These are phyloP conservation scores for Podosphaera aphanis DNA, from an alignment of 2,329 filamentous ascomycete genomes.

Conservation along the genomic window DNA sequence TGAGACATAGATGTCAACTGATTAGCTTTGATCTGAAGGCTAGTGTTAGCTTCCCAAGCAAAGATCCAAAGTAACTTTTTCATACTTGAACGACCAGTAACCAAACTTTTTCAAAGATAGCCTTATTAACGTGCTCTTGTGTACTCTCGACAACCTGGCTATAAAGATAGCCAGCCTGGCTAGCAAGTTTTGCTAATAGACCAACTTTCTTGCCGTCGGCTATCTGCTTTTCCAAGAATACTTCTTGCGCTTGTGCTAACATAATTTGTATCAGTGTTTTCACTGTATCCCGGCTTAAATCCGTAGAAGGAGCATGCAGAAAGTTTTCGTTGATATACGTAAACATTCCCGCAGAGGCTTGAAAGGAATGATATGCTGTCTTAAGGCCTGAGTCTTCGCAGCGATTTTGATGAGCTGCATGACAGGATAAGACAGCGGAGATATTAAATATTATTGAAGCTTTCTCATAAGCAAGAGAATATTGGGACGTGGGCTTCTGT, in stretches of 20 bases:
- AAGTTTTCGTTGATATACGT: slow-evolving; percentile 99
- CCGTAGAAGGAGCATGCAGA: slow-evolving; percentile 85
- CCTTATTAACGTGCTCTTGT: slow-evolving; percentile 77
- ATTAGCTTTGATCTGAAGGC: slow-evolving; percentile 44
- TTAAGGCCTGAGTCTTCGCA: slow-evolving; percentile 85
- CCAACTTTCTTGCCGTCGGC: slow-evolving; percentile 81
- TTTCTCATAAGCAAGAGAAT: slow-evolving; percentile 92
- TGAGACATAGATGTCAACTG: slow-evolving; percentile 71
- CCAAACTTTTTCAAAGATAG: slow-evolving; percentile 90
- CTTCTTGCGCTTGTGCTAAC: slow-evolving; percentile 87
- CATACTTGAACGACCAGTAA: slow-evolving; percentile 54
- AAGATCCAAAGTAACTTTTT: neutral
- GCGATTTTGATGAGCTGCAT: slow-evolving; percentile 79
- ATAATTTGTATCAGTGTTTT: slow-evolving; percentile 84
- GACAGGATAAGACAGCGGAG: slow-evolving; percentile 82
- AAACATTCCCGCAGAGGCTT: slow-evolving; percentile 96
- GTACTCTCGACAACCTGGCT: slow-evolving; percentile 69
- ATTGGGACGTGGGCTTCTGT: slow-evolving; percentile 89
- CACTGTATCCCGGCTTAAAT: slow-evolving; percentile 83
- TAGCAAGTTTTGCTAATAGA: slow-evolving; percentile 74
- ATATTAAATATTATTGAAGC: slow-evolving; percentile 99
- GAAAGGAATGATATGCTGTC: slow-evolving; percentile 92
- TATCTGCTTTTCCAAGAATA: slow-evolving; percentile 92
- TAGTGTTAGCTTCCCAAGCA: neutral
- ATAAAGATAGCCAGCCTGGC: slow-evolving; percentile 75